Conservation (phyloP, 352 stramenopile species). For the Globisporangium irregulare region DNA sequence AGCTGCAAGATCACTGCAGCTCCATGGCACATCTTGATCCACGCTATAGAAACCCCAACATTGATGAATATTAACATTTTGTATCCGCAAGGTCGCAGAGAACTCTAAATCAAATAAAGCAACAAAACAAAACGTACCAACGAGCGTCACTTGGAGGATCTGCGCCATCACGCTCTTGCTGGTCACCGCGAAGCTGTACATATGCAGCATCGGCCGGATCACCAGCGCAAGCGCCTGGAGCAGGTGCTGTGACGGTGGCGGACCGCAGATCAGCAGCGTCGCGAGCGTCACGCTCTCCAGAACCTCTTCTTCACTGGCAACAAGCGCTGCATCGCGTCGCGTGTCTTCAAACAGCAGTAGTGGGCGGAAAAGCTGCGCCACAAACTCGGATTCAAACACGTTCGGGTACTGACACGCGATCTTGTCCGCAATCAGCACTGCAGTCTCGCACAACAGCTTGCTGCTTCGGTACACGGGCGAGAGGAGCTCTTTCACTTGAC, state of each 20-base stretch:
- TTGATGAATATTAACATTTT: background rate
- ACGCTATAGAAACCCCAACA: conserved; percentile 18
- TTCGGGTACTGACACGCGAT: conserved; percentile 38
- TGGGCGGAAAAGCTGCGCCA: conserved; percentile 52
- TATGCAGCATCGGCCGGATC: conserved; percentile 61
- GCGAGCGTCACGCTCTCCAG: conserved; percentile 49
- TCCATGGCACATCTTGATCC: conserved; percentile 26
- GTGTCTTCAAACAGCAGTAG: conserved; percentile 61
- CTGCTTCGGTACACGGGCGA: conserved; percentile 45
- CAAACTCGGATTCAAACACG: conserved; percentile 52
- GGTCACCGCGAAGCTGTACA: conserved; percentile 58
- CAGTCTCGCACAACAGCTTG: conserved; percentile 74
- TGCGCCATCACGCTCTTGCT: conserved; percentile 68
- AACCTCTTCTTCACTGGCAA: conserved; percentile 45
- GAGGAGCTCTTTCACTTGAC: conserved; percentile 56
- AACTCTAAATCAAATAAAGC: background rate
- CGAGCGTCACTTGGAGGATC: conserved; percentile 45
- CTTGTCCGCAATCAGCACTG: conserved; percentile 57
- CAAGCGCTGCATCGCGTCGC: conserved; percentile 4
- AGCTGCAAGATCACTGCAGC: conserved; percentile 51
- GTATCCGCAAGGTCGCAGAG: background rate
- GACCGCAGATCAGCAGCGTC: conserved; percentile 62
- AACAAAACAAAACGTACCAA: conserved; percentile 28
- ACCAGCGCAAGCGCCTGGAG: conserved; percentile 44
- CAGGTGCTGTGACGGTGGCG: conserved; percentile 51